Evolutionary conservation across 495 filamentous ascomycete genomes (phyloP).

Genomic region (Haplographium delicatum): DNA sequence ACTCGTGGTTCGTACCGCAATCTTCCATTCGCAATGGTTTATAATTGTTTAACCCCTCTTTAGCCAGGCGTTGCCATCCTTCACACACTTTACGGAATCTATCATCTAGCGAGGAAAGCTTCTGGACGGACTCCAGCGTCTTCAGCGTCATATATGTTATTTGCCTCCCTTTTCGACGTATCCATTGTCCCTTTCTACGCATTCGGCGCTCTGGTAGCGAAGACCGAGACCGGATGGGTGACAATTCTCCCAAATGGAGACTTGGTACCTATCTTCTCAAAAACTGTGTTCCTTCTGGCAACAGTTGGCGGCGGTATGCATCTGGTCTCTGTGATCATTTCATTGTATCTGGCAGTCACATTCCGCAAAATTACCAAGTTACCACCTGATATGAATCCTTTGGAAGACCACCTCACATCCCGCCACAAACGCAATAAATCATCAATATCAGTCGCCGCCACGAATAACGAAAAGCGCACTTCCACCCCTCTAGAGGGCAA

Average conservation of each 20-base stretch:
- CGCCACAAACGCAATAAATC: constrained; percentile 72
- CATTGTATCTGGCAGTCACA: constrained; percentile 63
- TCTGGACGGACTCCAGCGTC: constrained; percentile 65
- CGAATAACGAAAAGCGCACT: constrained; percentile 44
- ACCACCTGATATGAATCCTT: constrained; percentile 88
- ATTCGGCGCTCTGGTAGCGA: constrained; percentile 58
- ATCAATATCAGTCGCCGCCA: constrained; percentile 50
- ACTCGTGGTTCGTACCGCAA: constrained; percentile 55
- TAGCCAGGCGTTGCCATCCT: constrained; percentile 65
- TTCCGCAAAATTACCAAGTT: constrained; percentile 76
- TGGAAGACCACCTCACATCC: constrained; percentile 80
- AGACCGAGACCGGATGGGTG: constrained; percentile 51
- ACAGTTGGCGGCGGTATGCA: constrained; percentile 60
- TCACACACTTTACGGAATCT: constrained; percentile 68
- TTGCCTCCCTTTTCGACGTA: constrained; percentile 66
- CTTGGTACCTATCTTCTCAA: constrained; percentile 49
- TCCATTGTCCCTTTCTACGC: constrained; percentile 71
- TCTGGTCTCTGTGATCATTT: constrained; percentile 60
- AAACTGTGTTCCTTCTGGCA: constrained; percentile 58
- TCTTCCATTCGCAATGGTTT: not conserved
- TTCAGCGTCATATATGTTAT: constrained; percentile 79
- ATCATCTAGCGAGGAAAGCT: constrained; percentile 64
- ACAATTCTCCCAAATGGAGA: constrained; percentile 48
- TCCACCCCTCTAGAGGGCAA: constrained; percentile 42
- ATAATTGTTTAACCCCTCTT: not conserved